Conservation (phyloP, 352 stramenopile species). For the Phytophthora multivora region DNA sequence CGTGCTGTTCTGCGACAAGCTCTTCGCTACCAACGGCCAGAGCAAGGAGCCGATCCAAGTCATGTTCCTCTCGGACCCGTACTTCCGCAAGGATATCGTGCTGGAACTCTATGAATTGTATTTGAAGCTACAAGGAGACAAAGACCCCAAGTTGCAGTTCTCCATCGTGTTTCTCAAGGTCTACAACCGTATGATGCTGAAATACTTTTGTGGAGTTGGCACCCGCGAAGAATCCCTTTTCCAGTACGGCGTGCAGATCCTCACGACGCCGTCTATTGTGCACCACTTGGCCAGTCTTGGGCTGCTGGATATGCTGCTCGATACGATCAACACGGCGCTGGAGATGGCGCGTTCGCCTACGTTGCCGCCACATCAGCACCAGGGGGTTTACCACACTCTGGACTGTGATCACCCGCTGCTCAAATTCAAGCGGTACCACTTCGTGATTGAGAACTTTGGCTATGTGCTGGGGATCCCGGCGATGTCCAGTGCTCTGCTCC, state of each 20-base stretch:
- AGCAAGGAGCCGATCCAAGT: slow-evolving; percentile 83
- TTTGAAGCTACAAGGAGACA: slow-evolving; percentile 93
- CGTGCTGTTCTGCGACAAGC: slow-evolving; percentile 68
- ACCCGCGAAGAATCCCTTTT: slow-evolving; percentile 91
- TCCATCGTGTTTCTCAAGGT: slow-evolving; percentile 85
- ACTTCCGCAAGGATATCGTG: slow-evolving; percentile 94
- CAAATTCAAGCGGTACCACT: slow-evolving; percentile 93
- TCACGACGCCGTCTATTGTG: slow-evolving; percentile 92
- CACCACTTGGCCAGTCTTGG: slow-evolving; percentile 60
- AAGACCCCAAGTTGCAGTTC: slow-evolving; percentile 95
- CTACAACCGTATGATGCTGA: slow-evolving; percentile 85
- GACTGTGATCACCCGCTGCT: slow-evolving; percentile 92
- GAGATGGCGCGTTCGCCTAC: slow-evolving; percentile 63
- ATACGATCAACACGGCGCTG: slow-evolving; percentile 77
- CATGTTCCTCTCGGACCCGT: slow-evolving; percentile 94
- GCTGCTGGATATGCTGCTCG: slow-evolving; percentile 75
- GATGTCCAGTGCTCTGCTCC: slow-evolving; percentile 64
- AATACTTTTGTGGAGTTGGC: slow-evolving; percentile 92
- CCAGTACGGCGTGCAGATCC: slow-evolving; percentile 93
- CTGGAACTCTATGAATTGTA: slow-evolving; percentile 94
- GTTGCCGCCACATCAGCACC: slow-evolving; percentile 25
- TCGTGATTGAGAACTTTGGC: slow-evolving; percentile 93
- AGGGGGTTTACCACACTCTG: slow-evolving; percentile 52
- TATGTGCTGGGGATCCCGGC: slow-evolving; percentile 95
- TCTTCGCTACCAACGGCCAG: slow-evolving; percentile 49